These are phyloP conservation scores for Bruguiera hainesii DNA, from an alignment of 441 rosid species.

Conservation along the genomic window DNA sequence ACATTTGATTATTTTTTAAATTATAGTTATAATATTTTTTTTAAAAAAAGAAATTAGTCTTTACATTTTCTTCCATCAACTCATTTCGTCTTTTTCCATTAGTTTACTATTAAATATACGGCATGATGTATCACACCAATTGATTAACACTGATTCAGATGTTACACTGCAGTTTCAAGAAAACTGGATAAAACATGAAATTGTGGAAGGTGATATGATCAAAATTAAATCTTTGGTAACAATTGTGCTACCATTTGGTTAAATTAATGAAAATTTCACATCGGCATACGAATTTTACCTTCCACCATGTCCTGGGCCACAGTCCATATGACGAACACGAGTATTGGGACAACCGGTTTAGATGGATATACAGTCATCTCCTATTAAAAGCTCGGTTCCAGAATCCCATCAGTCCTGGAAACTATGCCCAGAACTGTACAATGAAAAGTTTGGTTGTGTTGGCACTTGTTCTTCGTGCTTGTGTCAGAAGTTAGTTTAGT, in stretches of 20 bases:
- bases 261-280: background rate
- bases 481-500: constrained; percentile 39
- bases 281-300: constrained; percentile 38
- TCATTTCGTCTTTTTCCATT: too few species aligned
- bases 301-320: constrained; percentile 93
- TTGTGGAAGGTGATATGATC: background rate
- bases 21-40: too few species aligned
- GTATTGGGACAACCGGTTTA: constrained; percentile 82
- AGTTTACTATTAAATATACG: too few species aligned
- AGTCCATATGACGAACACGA: constrained; percentile 65
- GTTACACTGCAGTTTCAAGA: constrained; percentile 42
- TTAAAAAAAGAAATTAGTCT: too few species aligned
- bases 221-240: too few species aligned
- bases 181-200: background rate
- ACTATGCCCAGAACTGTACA: constrained; percentile 2
- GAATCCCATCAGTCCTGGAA: background rate
- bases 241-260: too few species aligned
- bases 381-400: constrained; percentile 28
- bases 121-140: too few species aligned
- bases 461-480: constrained; percentile 35
- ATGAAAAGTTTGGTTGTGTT: constrained; percentile 20
- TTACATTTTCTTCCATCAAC: too few species aligned
- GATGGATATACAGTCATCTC: constrained; percentile 89
- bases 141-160: too few species aligned
- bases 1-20: too few species aligned